A percentile compares a stretch with the other conserved stretches of the same genome.
Evolutionary conservation across 176 grass and related monocot species (phyloP).

Genomic region (Paspalum notatum): DNA sequence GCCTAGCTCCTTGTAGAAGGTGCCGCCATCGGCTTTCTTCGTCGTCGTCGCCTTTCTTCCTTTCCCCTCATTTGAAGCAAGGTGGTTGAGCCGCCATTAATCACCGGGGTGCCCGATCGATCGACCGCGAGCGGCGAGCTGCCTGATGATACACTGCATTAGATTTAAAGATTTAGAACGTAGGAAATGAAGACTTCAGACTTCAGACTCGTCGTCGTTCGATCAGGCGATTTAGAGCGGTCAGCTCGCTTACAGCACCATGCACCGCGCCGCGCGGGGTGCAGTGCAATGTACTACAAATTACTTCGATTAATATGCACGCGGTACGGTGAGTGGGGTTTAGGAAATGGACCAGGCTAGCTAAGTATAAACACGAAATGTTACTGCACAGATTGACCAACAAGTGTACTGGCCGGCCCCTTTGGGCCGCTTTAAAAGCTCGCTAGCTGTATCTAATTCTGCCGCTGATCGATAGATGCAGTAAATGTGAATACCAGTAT

Average conservation of each 20-base stretch:
- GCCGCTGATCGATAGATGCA: constrained; percentile 17
- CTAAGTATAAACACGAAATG: constrained; percentile 35
- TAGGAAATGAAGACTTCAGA: too few species aligned
- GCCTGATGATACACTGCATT: too few species aligned
- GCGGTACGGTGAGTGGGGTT: too few species aligned
- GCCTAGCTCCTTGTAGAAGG: background rate
- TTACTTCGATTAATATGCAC: too few species aligned
- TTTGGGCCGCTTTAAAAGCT: constrained; percentile 43
- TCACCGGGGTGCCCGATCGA: constrained; percentile 1
- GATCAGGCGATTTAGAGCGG: too few species aligned
- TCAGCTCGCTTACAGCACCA: too few species aligned
- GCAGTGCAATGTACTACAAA: too few species aligned
- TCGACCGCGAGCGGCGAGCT: too few species aligned
- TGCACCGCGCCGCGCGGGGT: too few species aligned
- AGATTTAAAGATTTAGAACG: too few species aligned
- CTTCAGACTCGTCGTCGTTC: too few species aligned
- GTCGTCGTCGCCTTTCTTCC: background rate
- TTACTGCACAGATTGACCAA: constrained; percentile 37
- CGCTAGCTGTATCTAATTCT: constrained; percentile 37
- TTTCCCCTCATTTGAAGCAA: constrained; percentile 46
- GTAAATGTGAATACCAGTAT: constrained; percentile 40
- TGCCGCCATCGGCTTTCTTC: background rate
- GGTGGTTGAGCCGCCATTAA: constrained; percentile 55
- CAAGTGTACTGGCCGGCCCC: background rate
- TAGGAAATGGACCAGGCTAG: too few species aligned